Evolutionary conservation across 345 rosid species (phyloP), one percentile per base, ranked within the genome.

Genomic region (Populus simonii): DNA sequence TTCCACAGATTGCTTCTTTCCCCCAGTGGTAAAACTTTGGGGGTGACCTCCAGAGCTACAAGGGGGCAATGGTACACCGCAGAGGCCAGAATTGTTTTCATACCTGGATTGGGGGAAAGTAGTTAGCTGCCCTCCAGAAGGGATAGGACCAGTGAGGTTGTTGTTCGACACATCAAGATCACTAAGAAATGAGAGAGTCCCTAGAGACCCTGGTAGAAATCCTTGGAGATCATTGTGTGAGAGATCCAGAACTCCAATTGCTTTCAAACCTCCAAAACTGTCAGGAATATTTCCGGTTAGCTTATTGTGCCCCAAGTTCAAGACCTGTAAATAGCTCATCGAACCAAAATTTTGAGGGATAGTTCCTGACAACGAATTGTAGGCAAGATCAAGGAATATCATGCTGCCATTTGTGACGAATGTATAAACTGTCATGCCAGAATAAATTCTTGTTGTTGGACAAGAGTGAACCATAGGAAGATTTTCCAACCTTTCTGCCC

Each of bases 141-240:
- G 99, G 81, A 95, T 92, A 51, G 81, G 83, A 71, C 99, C 99
- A 0, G 90, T 89, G 66, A 95, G 90, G 80, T 93, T 87, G 83
- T 95, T 95, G 86, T 95, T 93, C 31, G 99, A 95, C 49, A 95
- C 96, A 81, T 95, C 99, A 11, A 95, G 92, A 81, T 95, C 99
- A 66, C 93, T 93, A 45, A 95, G 95, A 84, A 95, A 95, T 65
- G 94, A 85, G 29, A 95, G 94, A 51, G 85, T 67, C 29, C 97
- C 97, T 9, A 95, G 78, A 22, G 99, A 81, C 33, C 89, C 94
- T 0, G 99, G 99, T 74, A 95, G 13, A 72, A 68, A 85, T 33
- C 99, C 98, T 82, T 89, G 86, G 33, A 95, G 92, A 75, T 88
- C 7, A 76, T 95, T 95, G 80, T 95, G 97, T 20, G 99, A 95